Base-by-base conservation (phyloP, 2,329 filamentous ascomycete species). In the Cytospora leucostoma region DNA sequence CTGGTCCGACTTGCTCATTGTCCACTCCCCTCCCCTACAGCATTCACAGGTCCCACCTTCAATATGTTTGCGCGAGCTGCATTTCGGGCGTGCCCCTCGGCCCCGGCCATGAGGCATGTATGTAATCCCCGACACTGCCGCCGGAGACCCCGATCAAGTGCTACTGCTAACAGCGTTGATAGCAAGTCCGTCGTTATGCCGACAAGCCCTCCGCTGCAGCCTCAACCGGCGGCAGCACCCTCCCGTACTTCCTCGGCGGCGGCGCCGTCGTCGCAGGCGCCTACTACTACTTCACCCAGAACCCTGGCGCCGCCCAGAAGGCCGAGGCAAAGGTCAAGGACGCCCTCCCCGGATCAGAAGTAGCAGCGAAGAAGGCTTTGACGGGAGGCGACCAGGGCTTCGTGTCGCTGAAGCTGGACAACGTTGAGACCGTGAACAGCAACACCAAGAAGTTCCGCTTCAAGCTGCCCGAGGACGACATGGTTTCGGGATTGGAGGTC, bases 381-480 rank as follows among this genome's bases (percentile, higher is more conserved):
- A 90, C 84, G 38, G 93, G 94, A 69, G 92, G 92, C 68, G 92
- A 96, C 66, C 93, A 97, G 78, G 93, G 92, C 69, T 98, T 93
- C 79, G 76, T 97, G 67, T 88, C 87, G 67, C 84, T 98, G 70
- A 88, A 90, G 79, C 83, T 98, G 62, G 86, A 92, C 62, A 87
- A 89, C 62, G 84, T 93, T 56, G 90, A 96, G 79, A 79, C 82
- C 53, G 78, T 97, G 79, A 97, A 92, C 82, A 90, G 93, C 84
- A 98, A 98, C 83, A 96, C 93, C 71, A 98, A 98, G 87, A 88
- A 86, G 71, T 83, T 98, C 74, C 88, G 91, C 71, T 98, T 99
- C 79, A 87, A 89, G 72, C 87, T 98, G 51, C 91, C 92, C 17
- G 91, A 96, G 75, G 82, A 86, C 67, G 90, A 97, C 74, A 86